Evolutionary conservation across 2,329 filamentous ascomycete genomes (phyloP).

Genomic region (Hypoxylon sp.): DNA sequence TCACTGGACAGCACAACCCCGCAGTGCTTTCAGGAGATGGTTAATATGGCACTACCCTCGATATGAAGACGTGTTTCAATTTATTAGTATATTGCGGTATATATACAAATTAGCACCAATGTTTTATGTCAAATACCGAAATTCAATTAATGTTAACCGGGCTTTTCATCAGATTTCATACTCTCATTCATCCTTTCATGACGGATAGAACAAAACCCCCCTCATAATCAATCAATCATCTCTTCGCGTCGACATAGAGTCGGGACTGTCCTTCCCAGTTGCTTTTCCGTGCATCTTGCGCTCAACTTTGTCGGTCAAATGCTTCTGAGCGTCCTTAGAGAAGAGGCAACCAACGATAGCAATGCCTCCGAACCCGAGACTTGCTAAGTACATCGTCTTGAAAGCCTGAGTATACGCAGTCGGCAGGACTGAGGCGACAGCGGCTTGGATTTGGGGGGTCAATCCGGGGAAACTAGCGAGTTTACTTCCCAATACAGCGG

Average conservation of each 20-base stretch:
- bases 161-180: too few relatives aligned
- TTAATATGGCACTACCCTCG: not conserved
- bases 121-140: too few relatives aligned
- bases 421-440: constrained; percentile 54
- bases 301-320: constrained; percentile 56
- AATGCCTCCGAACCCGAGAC: constrained; percentile 58
- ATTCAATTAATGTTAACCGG: too few relatives aligned
- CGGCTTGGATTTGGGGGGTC: constrained; percentile 52
- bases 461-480: constrained; percentile 54
- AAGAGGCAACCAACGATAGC: constrained; percentile 57
- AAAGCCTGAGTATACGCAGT: constrained; percentile 59
- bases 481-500: constrained; percentile 52
- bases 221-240: not conserved
- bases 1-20: too few relatives aligned
- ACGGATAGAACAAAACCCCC: not conserved
- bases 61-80: not conserved
- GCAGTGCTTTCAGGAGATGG: not conserved
- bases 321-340: constrained; percentile 55
- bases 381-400: constrained; percentile 59
- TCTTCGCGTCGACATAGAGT: constrained; percentile 18
- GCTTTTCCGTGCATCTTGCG: constrained; percentile 53
- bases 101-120: not conserved
- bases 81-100: not conserved
- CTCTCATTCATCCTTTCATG: not conserved
- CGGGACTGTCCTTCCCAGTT: constrained; percentile 27